Base-by-base conservation (phyloP, 2,329 filamentous ascomycete genomes). In the Zasmidium cellare region DNA sequence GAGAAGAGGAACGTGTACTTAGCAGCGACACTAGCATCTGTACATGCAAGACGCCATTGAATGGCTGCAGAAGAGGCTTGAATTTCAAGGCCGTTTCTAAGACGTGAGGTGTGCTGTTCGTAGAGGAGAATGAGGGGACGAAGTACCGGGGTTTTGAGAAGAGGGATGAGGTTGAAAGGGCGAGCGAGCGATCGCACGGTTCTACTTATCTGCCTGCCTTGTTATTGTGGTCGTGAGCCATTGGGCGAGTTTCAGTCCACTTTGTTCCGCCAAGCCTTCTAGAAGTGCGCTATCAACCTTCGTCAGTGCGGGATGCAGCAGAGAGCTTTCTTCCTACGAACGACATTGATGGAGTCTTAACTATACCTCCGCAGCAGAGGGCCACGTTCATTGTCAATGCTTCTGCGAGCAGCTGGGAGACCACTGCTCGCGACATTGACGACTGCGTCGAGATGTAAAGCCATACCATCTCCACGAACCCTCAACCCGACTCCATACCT, bases 371-470 rank as follows among this genome's bases (percentile, higher is more conserved):
- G n/a, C n/a, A n/a, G n/a, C n/a, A n/a, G n/a, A n/a, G n/a, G n/a
- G n/a, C n/a, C n/a, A n/a, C n/a, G n/a, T n/a, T n/a, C 5, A 49
- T 28, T 48, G 53, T 62, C 63, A 57, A 59, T 68, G 65, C 63
- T 62, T 31, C 48, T 57, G 52, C 53, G 56, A 53, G 41, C 53
- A 64, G 55, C 58, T 56, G n/a, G 16, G n/a, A 51, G 57, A 28
- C 25, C 25, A 51, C 53, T 59, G 55, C 57, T 55, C 23, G 20
- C 46, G 19, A 53, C 59, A 31, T 23, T 51, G n/a, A 20, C 20
- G 22, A 11, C 18, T 18, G 9, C 44, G 23, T n/a, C 31, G 48
- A 38, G 5, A 57, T 53, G 41, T 57, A 49, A 57, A 45, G 3
- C 25, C 25, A 7, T 20, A 19, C 18, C 9, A 22, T 16, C 25